Percentiles rank a stretch among this genome's conserved stretches.
Conservation (phyloP, 805 yeast species). For the Grigorovia transvaalensis region DNA sequence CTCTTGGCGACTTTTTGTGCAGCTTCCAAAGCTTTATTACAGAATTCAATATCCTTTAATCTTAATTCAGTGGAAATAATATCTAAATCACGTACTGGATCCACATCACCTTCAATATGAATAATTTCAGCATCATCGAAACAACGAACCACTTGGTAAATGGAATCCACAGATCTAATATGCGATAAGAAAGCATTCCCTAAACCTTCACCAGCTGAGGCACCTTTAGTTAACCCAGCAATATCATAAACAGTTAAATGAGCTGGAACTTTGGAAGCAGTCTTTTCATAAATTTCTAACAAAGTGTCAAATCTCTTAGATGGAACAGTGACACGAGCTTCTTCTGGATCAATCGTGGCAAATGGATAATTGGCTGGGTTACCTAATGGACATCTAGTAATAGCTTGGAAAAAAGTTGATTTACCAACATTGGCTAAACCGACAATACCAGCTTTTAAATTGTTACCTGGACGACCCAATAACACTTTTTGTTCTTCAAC, state of each 20-base stretch:
- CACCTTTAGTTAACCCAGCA: slow-evolving; percentile 97
- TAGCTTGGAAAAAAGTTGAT: slow-evolving; percentile 72
- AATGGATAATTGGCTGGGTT: slow-evolving; percentile 75
- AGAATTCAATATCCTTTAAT: slow-evolving; percentile 93
- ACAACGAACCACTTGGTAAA: slow-evolving; percentile 94
- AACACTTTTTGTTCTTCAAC: slow-evolving; percentile 50
- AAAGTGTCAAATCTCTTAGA: slow-evolving; percentile 77
- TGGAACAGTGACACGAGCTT: slow-evolving; percentile 91
- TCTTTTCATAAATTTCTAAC: slow-evolving; percentile 61
- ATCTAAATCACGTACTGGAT: slow-evolving; percentile 90
- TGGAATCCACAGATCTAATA: slow-evolving; percentile 95
- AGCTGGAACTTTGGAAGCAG: slow-evolving; percentile 85
- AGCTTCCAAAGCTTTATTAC: slow-evolving; percentile 70
- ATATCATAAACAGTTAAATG: slow-evolving; percentile 88
- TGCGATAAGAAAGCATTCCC: slow-evolving; percentile 96
- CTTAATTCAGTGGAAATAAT: slow-evolving; percentile 87
- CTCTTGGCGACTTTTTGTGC: slow-evolving; percentile 70
- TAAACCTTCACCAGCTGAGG: slow-evolving; percentile 92
- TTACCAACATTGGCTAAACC: slow-evolving; percentile 78
- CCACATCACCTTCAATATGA: slow-evolving; percentile 93
- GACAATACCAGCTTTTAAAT: slow-evolving; percentile 51
- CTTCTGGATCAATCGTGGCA: slow-evolving; percentile 93
- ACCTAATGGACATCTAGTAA: slow-evolving; percentile 58
- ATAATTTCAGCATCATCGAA: slow-evolving; percentile 97
- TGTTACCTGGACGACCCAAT: slow-evolving; percentile 74